Evolutionary conservation across 1,284 basidiomycete genomes (phyloP).

Genomic region (Omphalotus olearius): DNA sequence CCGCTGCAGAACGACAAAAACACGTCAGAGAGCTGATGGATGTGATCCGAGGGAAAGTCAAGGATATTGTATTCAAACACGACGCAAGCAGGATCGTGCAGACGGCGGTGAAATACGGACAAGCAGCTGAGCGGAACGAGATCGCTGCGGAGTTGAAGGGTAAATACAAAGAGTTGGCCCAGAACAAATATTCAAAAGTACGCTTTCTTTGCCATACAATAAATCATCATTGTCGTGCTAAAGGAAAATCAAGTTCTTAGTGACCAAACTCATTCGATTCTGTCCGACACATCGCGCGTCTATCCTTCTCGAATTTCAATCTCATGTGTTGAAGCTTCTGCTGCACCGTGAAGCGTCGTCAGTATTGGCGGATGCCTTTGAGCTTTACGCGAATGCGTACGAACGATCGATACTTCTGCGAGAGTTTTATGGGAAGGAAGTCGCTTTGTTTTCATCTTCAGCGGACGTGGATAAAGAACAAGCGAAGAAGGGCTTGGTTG

Average conservation of each 20-base stretch:
- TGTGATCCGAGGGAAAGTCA: conserved; percentile 72
- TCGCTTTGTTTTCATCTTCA: conserved; percentile 61
- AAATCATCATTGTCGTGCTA: not conserved
- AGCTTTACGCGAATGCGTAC: conserved; percentile 79
- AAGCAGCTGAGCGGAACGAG: conserved; percentile 73
- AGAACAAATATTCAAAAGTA: conserved; percentile 88
- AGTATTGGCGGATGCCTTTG: conserved; percentile 83
- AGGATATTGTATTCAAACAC: conserved; percentile 85
- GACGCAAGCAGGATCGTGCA: conserved; percentile 87
- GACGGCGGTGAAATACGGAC: conserved; percentile 80
- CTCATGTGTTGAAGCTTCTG: conserved; percentile 56
- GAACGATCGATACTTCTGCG: conserved; percentile 75
- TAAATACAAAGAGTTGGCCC: conserved; percentile 69
- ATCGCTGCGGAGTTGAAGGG: conserved; percentile 81
- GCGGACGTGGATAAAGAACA: conserved; percentile 57
- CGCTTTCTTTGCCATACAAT: conserved; percentile 11
- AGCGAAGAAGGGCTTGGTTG: conserved; percentile 61
- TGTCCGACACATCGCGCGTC: conserved; percentile 67
- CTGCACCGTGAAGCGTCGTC: conserved; percentile 80
- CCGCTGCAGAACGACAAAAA: conserved; percentile 68
- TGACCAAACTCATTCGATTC: conserved; percentile 78
- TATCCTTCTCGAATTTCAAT: conserved; percentile 76
- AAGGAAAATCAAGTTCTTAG: conserved; percentile 60
- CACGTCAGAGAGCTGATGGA: conserved; percentile 71
- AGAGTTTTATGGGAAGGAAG: conserved; percentile 89